A percentile compares a stretch with the other conserved stretches of the same genome.
Conservation (phyloP, 768 basidiomycete species). For the Russula foetens region DNA sequence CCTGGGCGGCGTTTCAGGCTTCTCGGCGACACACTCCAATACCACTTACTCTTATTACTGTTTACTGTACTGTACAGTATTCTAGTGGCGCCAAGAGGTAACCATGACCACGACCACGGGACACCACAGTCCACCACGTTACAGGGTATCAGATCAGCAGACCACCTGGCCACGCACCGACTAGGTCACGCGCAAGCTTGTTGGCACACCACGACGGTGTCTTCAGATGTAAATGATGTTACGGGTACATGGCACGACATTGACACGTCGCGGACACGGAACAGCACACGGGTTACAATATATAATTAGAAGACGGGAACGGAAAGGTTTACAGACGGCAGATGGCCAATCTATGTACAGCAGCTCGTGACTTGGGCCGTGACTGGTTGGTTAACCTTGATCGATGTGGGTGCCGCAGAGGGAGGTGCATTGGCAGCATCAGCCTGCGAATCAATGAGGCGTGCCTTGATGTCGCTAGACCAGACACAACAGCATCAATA, state of each 20-base stretch:
- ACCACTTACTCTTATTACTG: no score
- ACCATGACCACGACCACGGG: no score
- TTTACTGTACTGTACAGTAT: no score
- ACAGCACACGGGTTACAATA: not conserved
- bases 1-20: no score
- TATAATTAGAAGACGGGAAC: not conserved
- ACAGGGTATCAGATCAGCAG: no score
- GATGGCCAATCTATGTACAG: constrained; percentile 33
- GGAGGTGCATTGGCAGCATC: constrained; percentile 39
- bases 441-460: constrained; percentile 90
- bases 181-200: no score
- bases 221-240: constrained; percentile 4
- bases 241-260: constrained; percentile 1
- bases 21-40: no score
- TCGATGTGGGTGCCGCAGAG: constrained; percentile 42
- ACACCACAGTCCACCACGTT: no score
- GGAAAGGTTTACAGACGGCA: not conserved
- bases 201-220: no score
- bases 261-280: not conserved
- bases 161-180: no score
- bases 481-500: not conserved
- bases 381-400: constrained; percentile 57
- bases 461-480: constrained; percentile 89
- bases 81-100: not conserved
- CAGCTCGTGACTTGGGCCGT: constrained; percentile 32